Conservation (phyloP, 1,139 yeast genomes). For the Pichia norvegensis region DNA sequence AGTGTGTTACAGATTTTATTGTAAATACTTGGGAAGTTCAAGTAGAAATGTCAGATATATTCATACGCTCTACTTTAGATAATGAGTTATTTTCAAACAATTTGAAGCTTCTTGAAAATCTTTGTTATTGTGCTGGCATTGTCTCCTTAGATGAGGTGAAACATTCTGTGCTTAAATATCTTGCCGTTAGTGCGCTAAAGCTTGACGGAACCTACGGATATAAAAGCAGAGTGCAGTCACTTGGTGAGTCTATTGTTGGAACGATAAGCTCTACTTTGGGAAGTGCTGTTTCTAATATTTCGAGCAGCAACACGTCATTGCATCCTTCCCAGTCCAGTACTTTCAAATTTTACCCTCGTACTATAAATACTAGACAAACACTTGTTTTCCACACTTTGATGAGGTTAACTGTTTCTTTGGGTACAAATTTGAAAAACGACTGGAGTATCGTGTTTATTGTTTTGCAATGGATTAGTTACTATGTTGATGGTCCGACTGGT, state of each 20-base stretch:
- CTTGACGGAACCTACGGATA: constrained; percentile 30
- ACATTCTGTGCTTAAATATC: constrained; percentile 50
- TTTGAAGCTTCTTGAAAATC: constrained; percentile 67
- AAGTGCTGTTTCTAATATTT: constrained; percentile 27
- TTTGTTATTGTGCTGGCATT: constrained; percentile 79
- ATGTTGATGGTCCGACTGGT: constrained; percentile 53
- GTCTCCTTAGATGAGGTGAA: constrained; percentile 48
- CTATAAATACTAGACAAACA: constrained; percentile 54
- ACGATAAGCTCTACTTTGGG: constrained; percentile 39
- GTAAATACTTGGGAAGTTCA: constrained; percentile 41
- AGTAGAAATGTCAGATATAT: constrained; percentile 40
- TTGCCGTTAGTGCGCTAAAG: constrained; percentile 48
- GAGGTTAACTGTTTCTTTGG: constrained; percentile 71
- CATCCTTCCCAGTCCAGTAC: background rate
- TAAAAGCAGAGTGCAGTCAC: constrained; percentile 33
- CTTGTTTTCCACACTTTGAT: constrained; percentile 73
- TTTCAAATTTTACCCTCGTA: constrained; percentile 34
- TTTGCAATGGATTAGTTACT: constrained; percentile 68
- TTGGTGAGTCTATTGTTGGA: constrained; percentile 59
- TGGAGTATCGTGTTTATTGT: constrained; percentile 68
- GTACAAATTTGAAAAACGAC: constrained; percentile 55
- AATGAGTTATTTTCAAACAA: constrained; percentile 55
- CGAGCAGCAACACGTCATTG: constrained; percentile 11
- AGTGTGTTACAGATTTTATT: constrained; percentile 36
- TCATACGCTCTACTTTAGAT: constrained; percentile 60